Evolutionary conservation across 495 filamentous ascomycete species (phyloP).

Genomic region (Cenococcum geophilum): DNA sequence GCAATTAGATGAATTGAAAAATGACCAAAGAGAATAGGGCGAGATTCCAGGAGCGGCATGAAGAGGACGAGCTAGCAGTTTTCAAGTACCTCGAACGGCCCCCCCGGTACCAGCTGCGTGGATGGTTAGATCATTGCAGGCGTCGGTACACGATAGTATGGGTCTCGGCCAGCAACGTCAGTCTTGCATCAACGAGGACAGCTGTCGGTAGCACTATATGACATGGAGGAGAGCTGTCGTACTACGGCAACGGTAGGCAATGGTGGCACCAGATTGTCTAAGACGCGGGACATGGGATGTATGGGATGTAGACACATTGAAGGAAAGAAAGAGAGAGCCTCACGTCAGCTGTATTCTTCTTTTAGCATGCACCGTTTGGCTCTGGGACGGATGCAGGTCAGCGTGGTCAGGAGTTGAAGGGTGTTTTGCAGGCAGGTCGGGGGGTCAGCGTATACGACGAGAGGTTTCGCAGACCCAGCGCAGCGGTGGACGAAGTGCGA

Average conservation of each 20-base stretch:
- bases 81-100: constrained; percentile 23
- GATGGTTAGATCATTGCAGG: constrained; percentile 9
- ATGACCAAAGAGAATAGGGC: background rate
- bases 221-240: constrained; percentile 22
- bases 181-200: constrained; percentile 10
- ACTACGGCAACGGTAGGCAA: constrained; percentile 16
- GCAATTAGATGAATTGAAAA: constrained; percentile 16
- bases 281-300: background rate
- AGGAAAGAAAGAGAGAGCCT: background rate
- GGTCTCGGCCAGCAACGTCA: constrained; percentile 17
- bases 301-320: background rate
- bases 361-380: background rate
- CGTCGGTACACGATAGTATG: constrained; percentile 7
- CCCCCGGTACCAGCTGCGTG: constrained; percentile 18
- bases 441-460: background rate
- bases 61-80: constrained; percentile 19
- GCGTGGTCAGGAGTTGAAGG: background rate
- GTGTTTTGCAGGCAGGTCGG: constrained; percentile 2
- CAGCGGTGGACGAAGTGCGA: constrained; percentile 3
- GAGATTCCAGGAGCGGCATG: constrained; percentile 6
- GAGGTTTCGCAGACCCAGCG: constrained; percentile 21
- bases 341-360: background rate
- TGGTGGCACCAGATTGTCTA: constrained; percentile 4
- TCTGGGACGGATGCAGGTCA: background rate
- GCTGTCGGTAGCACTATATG: constrained; percentile 16